phyloP scores from a whole-genome alignment of 306 rosid genomes.

The Casuarina equisetifolia region DNA sequence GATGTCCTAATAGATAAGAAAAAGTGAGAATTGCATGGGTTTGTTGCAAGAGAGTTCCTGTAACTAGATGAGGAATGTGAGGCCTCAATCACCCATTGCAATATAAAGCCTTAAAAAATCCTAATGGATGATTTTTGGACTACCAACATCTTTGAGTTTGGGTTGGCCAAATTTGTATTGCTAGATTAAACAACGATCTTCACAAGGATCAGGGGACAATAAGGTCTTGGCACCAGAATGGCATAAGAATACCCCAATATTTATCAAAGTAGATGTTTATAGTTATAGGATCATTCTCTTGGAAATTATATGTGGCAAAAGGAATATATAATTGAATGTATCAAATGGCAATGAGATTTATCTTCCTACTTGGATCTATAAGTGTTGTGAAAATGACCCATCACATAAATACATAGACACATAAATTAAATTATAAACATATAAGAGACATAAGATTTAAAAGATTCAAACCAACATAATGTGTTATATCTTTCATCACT shows the following conservation, averaged over 20 bases:
- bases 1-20: neutral
- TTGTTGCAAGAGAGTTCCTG: constrained; percentile 5
- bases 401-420: no score
- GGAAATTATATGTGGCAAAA: constrained; percentile 14
- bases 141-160: constrained; percentile 6
- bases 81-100: neutral
- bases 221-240: constrained; percentile 24
- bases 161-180: constrained; percentile 5
- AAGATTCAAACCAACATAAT: no score
- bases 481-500: no score
- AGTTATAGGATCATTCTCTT: constrained; percentile 20
- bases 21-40: constrained; percentile 4
- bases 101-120: constrained; percentile 12
- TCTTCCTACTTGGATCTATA: constrained; percentile 22
- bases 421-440: no score
- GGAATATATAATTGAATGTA: constrained; percentile 8
- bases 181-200: constrained; percentile 5
- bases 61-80: neutral
- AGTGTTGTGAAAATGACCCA: constrained; percentile 1
- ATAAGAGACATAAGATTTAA: no score
- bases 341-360: neutral
- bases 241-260: constrained; percentile 22
- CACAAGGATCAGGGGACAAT: neutral
- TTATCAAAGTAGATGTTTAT: constrained; percentile 15
- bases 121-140: constrained; percentile 16